These are phyloP conservation scores for Aspergillus quadrilineatus DNA, from an alignment of 2,329 filamentous ascomycete species.

Conservation along the genomic window DNA sequence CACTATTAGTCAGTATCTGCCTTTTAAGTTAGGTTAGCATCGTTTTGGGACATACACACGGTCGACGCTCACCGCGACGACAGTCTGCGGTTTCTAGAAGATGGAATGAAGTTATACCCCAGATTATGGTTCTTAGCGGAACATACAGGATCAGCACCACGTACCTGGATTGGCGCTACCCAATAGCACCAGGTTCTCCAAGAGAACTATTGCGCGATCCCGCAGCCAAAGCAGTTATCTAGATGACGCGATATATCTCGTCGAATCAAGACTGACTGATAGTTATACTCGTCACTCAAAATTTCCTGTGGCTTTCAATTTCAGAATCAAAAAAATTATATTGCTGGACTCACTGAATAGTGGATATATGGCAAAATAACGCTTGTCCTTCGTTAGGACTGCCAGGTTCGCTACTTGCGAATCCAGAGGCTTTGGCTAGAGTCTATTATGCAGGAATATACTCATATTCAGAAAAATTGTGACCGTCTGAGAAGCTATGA, in stretches of 20 bases:
- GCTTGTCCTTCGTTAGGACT: too few relatives aligned
- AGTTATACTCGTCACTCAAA: not conserved
- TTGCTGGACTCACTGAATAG: not conserved
- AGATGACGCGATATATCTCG: not conserved
- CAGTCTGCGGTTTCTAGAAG: not conserved
- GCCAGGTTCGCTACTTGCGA: too few relatives aligned
- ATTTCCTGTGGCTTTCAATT: not conserved
- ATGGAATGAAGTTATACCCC: not conserved
- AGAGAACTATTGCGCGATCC: constrained; percentile 4
- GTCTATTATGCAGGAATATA: too few relatives aligned
- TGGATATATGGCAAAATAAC: not conserved
- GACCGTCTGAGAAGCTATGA: not conserved
- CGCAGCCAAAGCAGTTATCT: not conserved
- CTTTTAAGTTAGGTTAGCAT: not conserved
- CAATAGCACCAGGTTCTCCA: not conserved
- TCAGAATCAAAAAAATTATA: not conserved
- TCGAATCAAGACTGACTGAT: not conserved
- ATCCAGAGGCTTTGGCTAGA: too few relatives aligned
- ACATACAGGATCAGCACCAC: not conserved
- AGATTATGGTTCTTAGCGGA: not conserved
- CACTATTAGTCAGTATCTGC: not conserved
- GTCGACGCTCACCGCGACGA: not conserved
- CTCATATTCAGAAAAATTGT: too few relatives aligned
- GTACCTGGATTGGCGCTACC: constrained; percentile 1
- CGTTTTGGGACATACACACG: not conserved